These are phyloP conservation scores for Botrytis fabae DNA, from an alignment of 2,329 filamentous ascomycete species.

Conservation along the genomic window DNA sequence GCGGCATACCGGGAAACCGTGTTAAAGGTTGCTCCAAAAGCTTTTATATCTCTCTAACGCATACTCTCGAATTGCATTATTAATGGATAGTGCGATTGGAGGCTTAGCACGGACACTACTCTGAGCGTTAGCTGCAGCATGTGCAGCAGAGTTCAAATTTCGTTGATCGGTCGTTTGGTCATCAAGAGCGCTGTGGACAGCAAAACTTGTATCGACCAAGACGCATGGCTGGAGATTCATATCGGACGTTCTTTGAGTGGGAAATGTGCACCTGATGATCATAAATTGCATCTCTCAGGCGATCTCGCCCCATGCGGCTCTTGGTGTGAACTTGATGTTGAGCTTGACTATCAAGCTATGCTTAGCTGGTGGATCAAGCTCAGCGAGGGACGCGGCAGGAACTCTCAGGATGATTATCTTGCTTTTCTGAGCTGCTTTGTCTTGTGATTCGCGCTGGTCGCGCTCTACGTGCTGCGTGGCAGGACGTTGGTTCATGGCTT, in stretches of 20 bases:
- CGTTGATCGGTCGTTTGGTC: background rate
- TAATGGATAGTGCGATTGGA: background rate
- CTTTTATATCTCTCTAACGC: background rate
- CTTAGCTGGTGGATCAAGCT: background rate
- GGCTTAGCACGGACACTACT: background rate
- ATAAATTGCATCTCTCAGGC: background rate
- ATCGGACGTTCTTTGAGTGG: background rate
- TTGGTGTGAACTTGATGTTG: background rate
- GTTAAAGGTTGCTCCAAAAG: background rate
- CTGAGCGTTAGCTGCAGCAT: background rate
- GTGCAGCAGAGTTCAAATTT: background rate
- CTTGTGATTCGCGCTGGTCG: background rate
- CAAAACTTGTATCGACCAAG: background rate
- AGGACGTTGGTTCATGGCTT: background rate
- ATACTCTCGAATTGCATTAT: background rate
- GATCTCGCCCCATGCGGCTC: background rate
- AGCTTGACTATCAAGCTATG: background rate
- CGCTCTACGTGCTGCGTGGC: background rate
- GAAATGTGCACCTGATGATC: background rate
- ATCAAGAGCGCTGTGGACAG: background rate
- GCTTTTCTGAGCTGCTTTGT: background rate
- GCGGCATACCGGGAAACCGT: rapidly evolving
- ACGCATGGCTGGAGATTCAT: background rate
- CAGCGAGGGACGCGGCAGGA: background rate
- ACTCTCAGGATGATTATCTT: background rate